Conservation (phyloP, 2,329 filamentous ascomycete genomes). For the Cryoendolithus antarcticus region DNA sequence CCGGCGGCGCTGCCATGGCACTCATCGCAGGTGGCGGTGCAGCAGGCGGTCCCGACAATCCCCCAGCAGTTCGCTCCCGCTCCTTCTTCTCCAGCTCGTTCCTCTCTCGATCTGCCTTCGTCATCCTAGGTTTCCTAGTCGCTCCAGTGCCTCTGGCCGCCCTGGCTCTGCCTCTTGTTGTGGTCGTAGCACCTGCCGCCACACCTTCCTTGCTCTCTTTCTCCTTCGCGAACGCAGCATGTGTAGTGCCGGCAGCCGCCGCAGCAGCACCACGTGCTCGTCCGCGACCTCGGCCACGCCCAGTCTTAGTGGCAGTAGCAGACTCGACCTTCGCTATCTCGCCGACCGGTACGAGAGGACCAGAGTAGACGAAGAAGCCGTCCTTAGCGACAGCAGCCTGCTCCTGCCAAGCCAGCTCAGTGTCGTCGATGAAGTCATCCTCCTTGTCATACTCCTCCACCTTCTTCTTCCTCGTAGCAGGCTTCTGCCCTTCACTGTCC, state of each 20-base stretch:
- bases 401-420: conserved; percentile 88
- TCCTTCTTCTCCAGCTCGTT: conserved; percentile 73
- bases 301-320: conserved; percentile 43
- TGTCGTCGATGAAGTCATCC: conserved; percentile 71
- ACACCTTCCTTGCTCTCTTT: conserved; percentile 20
- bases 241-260: conserved; percentile 21
- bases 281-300: conserved; percentile 38
- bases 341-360: conserved; percentile 75
- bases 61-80: conserved; percentile 42
- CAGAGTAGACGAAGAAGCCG: conserved; percentile 96
- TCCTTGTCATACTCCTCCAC: conserved; percentile 56
- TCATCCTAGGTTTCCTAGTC: conserved; percentile 70
- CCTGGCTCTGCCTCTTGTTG: conserved; percentile 42
- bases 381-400: conserved; percentile 88
- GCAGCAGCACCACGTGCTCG: conserved; percentile 43
- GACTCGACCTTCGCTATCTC: conserved; percentile 42
- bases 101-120: conserved; percentile 71
- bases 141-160: conserved; percentile 59
- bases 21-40: neutral
- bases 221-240: conserved; percentile 39
- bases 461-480: conserved; percentile 64
- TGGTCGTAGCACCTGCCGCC: conserved; percentile 16
- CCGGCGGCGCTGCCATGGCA: neutral
- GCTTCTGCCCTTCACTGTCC: conserved; percentile 58
- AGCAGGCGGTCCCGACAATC: neutral